Evolutionary conservation across 208 protist genomes (phyloP).

Genomic region (Porcisia deanei): DNA sequence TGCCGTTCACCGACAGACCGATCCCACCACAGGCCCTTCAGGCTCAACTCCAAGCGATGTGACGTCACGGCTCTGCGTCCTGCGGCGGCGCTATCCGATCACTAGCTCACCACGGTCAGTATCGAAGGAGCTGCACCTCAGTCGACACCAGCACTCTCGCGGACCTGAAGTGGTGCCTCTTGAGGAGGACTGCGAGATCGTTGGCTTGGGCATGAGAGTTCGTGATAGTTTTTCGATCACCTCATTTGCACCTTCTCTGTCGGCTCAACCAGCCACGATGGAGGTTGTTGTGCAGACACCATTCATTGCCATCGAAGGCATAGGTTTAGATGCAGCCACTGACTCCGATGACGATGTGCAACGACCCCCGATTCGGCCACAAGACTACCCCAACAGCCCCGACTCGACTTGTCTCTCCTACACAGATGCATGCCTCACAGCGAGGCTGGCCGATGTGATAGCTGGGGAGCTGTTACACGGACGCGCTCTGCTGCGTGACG

Average conservation of each 20-base stretch:
- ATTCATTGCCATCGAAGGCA: slow-evolving; percentile 21
- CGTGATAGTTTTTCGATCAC: neutral
- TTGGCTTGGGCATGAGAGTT: slow-evolving; percentile 2
- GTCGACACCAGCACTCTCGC: neutral
- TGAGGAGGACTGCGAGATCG: neutral
- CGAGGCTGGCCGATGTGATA: slow-evolving; percentile 19
- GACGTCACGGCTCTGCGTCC: slow-evolving; percentile 22
- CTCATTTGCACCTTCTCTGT: neutral
- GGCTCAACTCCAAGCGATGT: neutral
- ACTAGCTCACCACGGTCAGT: neutral
- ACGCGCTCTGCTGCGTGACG: neutral
- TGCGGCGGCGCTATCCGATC: slow-evolving; percentile 13
- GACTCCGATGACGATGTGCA: neutral
- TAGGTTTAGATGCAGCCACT: neutral
- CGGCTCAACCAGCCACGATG: neutral
- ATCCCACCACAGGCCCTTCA: neutral
- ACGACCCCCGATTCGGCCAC: neutral
- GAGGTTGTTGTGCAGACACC: slow-evolving; percentile 18
- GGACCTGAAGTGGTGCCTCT: neutral
- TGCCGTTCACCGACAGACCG: neutral
- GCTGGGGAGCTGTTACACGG: slow-evolving; percentile 9
- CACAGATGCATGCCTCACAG: slow-evolving; percentile 21
- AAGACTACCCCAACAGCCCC: neutral
- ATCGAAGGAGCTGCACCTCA: neutral
- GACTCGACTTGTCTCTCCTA: neutral